Conservation (phyloP, 495 filamentous ascomycete species). For the Hyaloscypha finlandica region DNA sequence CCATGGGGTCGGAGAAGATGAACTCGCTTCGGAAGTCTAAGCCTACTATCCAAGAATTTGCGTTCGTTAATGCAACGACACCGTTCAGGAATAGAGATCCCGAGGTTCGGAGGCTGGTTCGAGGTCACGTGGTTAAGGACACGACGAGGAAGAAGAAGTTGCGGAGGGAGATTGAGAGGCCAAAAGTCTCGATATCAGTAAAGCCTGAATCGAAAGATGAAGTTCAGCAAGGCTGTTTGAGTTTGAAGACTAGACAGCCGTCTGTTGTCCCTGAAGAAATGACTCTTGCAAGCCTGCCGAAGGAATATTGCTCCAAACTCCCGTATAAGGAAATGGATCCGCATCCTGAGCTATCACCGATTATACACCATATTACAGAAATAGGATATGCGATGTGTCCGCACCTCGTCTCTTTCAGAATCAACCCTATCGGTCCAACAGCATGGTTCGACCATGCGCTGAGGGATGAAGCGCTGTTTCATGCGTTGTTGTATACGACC, state of each 20-base stretch:
- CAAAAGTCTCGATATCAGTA: not conserved
- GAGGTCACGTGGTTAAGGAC: slow-evolving; percentile 14
- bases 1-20: not conserved
- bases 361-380: slow-evolving; percentile 10
- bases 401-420: not conserved
- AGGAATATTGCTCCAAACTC: too few relatives aligned
- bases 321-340: not conserved
- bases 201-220: too few relatives aligned
- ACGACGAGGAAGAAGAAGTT: slow-evolving; percentile 7
- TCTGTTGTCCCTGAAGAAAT: not conserved
- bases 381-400: slow-evolving; percentile 12
- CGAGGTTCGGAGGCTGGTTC: slow-evolving; percentile 6
- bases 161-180: not conserved
- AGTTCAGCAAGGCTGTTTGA: not conserved
- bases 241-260: not conserved
- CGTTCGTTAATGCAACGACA: slow-evolving; percentile 6
- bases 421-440: slow-evolving; percentile 10
- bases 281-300: not conserved
- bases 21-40: not conserved
- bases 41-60: not conserved
- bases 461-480: slow-evolving; percentile 8
- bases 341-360: slow-evolving; percentile 7
- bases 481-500: slow-evolving; percentile 10
- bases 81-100: slow-evolving; percentile 7
- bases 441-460: slow-evolving; percentile 5